These are phyloP conservation scores for Fusarium sarcochroum DNA, from an alignment of 2,329 filamentous ascomycete species.

Conservation along the genomic window DNA sequence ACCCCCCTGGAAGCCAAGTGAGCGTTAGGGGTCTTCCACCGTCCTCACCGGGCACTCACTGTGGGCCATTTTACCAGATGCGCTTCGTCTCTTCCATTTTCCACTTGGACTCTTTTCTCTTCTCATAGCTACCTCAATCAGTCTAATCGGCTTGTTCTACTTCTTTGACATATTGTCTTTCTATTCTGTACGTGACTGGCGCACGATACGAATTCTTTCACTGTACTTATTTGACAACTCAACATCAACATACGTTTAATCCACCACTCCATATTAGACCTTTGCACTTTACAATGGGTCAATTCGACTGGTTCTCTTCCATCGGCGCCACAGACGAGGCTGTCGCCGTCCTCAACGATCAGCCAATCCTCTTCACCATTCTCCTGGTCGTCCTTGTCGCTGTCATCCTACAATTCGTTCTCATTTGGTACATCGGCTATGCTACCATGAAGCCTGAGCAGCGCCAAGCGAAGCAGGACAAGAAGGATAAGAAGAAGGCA, in stretches of 20 bases:
- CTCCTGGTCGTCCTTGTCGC: slow-evolving; percentile 68
- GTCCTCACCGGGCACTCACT: slow-evolving; percentile 34
- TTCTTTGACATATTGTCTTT: slow-evolving; percentile 17
- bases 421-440: slow-evolving; percentile 72
- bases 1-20: slow-evolving; percentile 39
- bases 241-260: slow-evolving; percentile 6
- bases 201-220: slow-evolving; percentile 34
- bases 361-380: slow-evolving; percentile 70
- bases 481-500: slow-evolving; percentile 60
- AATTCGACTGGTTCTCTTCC: slow-evolving; percentile 69
- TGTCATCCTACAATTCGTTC: slow-evolving; percentile 60
- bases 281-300: slow-evolving; percentile 56
- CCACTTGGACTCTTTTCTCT: slow-evolving; percentile 27
- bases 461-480: slow-evolving; percentile 66
- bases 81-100: slow-evolving; percentile 44
- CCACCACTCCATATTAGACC: background rate
- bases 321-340: slow-evolving; percentile 71
- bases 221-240: slow-evolving; percentile 19
- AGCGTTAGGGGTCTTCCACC: slow-evolving; percentile 40
- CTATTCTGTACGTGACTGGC: slow-evolving; percentile 46
- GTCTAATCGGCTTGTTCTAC: slow-evolving; percentile 10
- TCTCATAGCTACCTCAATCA: slow-evolving; percentile 24
- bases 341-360: slow-evolving; percentile 72
- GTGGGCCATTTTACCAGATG: slow-evolving; percentile 39
- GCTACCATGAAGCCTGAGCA: slow-evolving; percentile 74